These are phyloP conservation scores for Rutidosis leptorrhynchoides DNA, from an alignment of 129 eudicot genomes.

Conservation along the genomic window DNA sequence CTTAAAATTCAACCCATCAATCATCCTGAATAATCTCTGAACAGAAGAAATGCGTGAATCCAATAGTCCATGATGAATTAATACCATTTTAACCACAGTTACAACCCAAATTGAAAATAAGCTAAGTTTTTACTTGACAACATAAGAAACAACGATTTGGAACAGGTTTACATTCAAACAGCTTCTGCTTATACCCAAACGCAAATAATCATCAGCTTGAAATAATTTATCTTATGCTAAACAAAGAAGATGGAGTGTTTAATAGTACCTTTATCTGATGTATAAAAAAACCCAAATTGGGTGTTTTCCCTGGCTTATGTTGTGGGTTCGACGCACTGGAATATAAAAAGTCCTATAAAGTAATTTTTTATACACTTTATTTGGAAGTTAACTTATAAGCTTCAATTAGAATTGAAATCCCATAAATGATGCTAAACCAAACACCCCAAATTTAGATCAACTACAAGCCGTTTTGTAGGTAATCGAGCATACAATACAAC, in stretches of 20 bases:
- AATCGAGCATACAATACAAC: no score
- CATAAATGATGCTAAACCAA: no score
- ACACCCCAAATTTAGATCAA: no score
- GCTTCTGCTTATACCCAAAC: background rate
- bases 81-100: background rate
- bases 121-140: background rate
- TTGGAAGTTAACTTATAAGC: background rate
- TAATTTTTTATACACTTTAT: background rate
- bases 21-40: conserved; percentile 88
- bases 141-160: background rate
- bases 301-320: background rate
- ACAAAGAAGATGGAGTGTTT: background rate
- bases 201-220: background rate
- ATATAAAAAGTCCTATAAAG: background rate
- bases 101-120: background rate
- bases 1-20: conserved; percentile 83
- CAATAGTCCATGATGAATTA: background rate
- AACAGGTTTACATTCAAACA: background rate
- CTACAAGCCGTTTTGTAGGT: no score
- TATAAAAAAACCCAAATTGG: no score
- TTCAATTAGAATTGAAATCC: background rate
- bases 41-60: conserved; percentile 2
- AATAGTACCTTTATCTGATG: background rate
- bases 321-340: background rate
- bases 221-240: no score